A percentile compares a stretch with the other conserved stretches of the same genome.
phyloP scores from a whole-genome alignment of 2,329 filamentous ascomycete genomes.

The Lecanicillium sp. region DNA sequence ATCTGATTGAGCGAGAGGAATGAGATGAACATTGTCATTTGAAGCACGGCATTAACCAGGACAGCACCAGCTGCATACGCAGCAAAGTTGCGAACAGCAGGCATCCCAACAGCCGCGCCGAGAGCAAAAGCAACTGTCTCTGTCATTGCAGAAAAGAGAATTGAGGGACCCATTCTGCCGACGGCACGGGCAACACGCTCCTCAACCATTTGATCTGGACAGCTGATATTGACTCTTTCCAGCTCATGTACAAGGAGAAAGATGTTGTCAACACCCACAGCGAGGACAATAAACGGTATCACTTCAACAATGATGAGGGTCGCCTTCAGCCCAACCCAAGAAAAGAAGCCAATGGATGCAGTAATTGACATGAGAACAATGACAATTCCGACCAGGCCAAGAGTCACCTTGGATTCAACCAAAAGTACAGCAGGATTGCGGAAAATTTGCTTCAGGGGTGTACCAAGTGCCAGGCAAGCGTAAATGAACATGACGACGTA shows the following conservation, averaged over 20 bases:
- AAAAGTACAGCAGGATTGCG: conserved; percentile 76
- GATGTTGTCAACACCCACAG: conserved; percentile 97
- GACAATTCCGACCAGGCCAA: conserved; percentile 87
- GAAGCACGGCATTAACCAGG: conserved; percentile 91
- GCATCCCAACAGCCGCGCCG: conserved; percentile 93
- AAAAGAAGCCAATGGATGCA: conserved; percentile 90
- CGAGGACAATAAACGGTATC: conserved; percentile 92
- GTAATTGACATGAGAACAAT: conserved; percentile 98
- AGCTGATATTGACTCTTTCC: conserved; percentile 84
- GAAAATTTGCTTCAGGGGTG: conserved; percentile 69
- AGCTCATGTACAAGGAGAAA: conserved; percentile 98
- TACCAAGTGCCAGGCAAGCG: conserved; percentile 84
- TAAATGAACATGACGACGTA: conserved; percentile 99
- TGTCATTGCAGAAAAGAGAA: conserved; percentile 87
- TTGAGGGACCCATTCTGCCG: conserved; percentile 95
- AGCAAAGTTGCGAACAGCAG: conserved; percentile 94
- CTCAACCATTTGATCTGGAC: conserved; percentile 81
- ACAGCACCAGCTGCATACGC: conserved; percentile 94
- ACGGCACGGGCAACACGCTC: conserved; percentile 78
- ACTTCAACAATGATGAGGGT: conserved; percentile 98
- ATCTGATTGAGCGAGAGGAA: conserved; percentile 86
- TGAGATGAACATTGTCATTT: conserved; percentile 95
- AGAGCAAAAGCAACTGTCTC: conserved; percentile 91
- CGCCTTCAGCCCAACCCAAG: conserved; percentile 82
- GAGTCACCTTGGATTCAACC: conserved; percentile 92